Percentiles rank a stretch among this genome's conserved stretches.
Conservation (phyloP, 345 rosid genomes). For the Chamaenerion angustifolium region DNA sequence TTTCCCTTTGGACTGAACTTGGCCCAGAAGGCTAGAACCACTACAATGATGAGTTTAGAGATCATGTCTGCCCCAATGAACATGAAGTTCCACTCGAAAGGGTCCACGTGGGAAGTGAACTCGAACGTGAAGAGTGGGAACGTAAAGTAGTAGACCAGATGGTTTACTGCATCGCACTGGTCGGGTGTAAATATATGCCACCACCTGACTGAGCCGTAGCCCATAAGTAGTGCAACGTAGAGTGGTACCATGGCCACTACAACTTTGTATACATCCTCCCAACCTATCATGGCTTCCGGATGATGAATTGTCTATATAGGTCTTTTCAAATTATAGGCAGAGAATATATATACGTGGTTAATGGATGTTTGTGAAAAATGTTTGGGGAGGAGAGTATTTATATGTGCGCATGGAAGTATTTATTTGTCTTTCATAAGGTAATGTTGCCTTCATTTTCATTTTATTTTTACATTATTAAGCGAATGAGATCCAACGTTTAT, state of each 20-base stretch:
- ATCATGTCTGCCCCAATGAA: conserved; percentile 65
- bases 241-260: conserved; percentile 75
- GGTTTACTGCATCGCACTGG: conserved; percentile 68
- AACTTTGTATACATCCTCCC: conserved; percentile 75
- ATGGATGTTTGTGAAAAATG: background rate
- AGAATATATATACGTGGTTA: background rate
- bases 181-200: conserved; percentile 68
- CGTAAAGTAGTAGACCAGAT: conserved; percentile 68
- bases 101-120: conserved; percentile 71
- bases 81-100: conserved; percentile 59
- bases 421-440: background rate
- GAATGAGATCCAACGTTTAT: conserved; percentile 7
- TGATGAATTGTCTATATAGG: too few relatives aligned
- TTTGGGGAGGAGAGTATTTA: conserved; percentile 4
- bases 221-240: conserved; percentile 62
- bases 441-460: too few relatives aligned
- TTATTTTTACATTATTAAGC: too few relatives aligned
- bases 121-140: conserved; percentile 74
- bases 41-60: conserved; percentile 56
- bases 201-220: conserved; percentile 91
- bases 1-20: conserved; percentile 64
- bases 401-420: conserved; percentile 2
- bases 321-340: background rate
- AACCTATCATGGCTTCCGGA: conserved; percentile 89
- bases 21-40: conserved; percentile 58